Evolutionary conservation across 2,329 filamentous ascomycete genomes (phyloP), one percentile per base, ranked within the genome.

Genomic region (Aureobasidium pullulans): DNA sequence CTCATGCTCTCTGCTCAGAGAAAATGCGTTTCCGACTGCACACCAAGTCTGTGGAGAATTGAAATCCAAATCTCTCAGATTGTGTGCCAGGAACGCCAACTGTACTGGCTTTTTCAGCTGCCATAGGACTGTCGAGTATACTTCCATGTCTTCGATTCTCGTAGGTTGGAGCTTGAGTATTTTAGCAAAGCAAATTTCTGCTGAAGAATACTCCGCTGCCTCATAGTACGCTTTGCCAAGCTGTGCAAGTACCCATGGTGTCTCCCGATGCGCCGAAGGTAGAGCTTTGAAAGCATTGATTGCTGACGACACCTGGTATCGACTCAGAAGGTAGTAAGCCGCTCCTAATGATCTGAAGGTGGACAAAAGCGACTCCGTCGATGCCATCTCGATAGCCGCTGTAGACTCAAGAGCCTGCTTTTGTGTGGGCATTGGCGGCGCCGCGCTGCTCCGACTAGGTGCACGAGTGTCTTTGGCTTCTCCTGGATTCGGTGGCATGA

Each of bases 51-150:
- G 88, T 1, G 94, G 93, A 0, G 92, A 93, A 64, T 94, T 81
- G 76, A 92, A 94, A 61, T 91, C 89, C 15, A 88, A 79, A 64
- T 96, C 93, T 54, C 96, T 83, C 42, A 97, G 80, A 67, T 95
- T 90, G 68, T 97, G 93, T 0, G 93, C 90, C 31, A 99, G 80
- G 73, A 94, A 96, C 0, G 93, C 92, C 23, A 99, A 80, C 62
- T 96, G 90, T 0, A 91, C 89, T 69, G 96, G 93, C 63, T 89
- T 87, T 73, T 96, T 96, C 63, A 96, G 77, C 72, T 96, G 92
- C 94, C 95, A 99, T n/a, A 99, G 81, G n/a, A 96, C 87, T 0
- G 94, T 99, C 13, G 93, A 97, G 74, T 96, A 99, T 37, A 97
- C 86, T 70, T 99, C 94, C 92, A 97, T 96, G 69, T 96, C 92